Evolutionary conservation across 495 filamentous ascomycete species (phyloP).

Genomic region (Margaritispora aquatica): DNA sequence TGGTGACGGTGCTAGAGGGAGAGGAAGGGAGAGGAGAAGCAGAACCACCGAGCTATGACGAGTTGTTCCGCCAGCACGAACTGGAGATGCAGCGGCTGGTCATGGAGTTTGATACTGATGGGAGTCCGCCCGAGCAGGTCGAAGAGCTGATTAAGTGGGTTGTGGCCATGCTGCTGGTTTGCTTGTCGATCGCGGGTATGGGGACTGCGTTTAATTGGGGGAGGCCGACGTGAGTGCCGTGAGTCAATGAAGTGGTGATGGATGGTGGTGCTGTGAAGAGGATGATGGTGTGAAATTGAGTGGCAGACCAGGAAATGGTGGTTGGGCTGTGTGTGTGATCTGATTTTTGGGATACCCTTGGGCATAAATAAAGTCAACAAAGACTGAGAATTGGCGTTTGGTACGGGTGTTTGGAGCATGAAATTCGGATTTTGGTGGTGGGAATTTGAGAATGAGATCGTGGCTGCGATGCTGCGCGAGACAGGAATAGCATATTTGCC

Average conservation of each 20-base stretch:
- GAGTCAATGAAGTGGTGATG: background rate
- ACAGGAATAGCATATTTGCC: too few relatives aligned
- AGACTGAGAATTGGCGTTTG: background rate
- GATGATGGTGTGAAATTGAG: too few relatives aligned
- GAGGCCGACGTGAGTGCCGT: conserved; percentile 2
- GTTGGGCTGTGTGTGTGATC: too few relatives aligned
- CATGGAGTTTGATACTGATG: conserved; percentile 8
- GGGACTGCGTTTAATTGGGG: conserved; percentile 23
- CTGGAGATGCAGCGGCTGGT: conserved; percentile 10
- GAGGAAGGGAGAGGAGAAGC: background rate
- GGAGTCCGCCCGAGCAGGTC: conserved; percentile 8
- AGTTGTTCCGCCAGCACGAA: conserved; percentile 6
- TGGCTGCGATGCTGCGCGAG: background rate
- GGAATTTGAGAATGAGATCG: background rate
- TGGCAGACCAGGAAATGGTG: too few relatives aligned
- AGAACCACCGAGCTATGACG: conserved; percentile 18
- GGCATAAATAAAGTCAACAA: background rate
- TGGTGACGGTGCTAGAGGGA: conserved; percentile 5
- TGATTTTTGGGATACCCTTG: background rate
- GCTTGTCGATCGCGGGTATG: conserved; percentile 13
- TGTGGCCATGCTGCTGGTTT: conserved; percentile 21
- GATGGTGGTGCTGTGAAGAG: too few relatives aligned
- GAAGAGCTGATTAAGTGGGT: conserved; percentile 22
- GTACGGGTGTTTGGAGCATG: background rate
- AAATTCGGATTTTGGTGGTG: background rate